Conservation (phyloP, 2,329 filamentous ascomycete species). For the Lojkania enalia region DNA sequence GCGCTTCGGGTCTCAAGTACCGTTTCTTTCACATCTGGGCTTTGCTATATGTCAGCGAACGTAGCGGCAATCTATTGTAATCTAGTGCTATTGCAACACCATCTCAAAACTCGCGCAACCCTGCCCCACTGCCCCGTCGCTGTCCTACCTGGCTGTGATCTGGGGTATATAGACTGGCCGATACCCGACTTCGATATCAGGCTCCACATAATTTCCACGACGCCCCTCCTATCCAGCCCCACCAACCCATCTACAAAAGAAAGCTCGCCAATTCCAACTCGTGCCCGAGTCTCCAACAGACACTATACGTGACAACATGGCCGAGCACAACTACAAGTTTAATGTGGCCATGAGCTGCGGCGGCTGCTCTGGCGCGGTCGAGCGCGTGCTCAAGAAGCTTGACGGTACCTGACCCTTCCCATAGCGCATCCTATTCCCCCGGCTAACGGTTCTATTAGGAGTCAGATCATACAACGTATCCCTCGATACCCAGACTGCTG, state of each 20-base stretch:
- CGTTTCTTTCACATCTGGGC: too few relatives aligned
- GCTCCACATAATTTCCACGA: neutral
- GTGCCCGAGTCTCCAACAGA: neutral
- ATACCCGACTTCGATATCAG: conserved; percentile 2
- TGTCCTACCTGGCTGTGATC: too few relatives aligned
- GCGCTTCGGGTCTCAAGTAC: conserved; percentile 33
- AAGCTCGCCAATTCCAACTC: conserved; percentile 1
- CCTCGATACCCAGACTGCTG: conserved; percentile 82
- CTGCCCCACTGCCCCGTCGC: conserved; percentile 5
- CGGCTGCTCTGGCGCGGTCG: conserved; percentile 93
- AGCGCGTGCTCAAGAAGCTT: conserved; percentile 88
- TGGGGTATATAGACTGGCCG: conserved; percentile 18
- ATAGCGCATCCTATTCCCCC: neutral
- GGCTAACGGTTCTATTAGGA: conserved; percentile 56
- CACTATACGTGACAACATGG: conserved; percentile 56
- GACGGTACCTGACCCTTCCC: conserved; percentile 61
- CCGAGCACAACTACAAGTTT: conserved; percentile 90
- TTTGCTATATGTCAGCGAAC: conserved; percentile 34
- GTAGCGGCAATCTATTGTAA: conserved; percentile 34
- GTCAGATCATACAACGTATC: conserved; percentile 85
- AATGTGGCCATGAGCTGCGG: conserved; percentile 91
- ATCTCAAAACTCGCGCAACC: conserved; percentile 40
- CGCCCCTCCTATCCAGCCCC: neutral
- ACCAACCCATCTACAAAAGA: conserved; percentile 1
- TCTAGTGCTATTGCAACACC: conserved; percentile 36